A percentile compares a stretch with the other conserved stretches of the same genome.
phyloP scores from a whole-genome alignment of 139 green algal genomes.

The Coccomyxa sp. region DNA sequence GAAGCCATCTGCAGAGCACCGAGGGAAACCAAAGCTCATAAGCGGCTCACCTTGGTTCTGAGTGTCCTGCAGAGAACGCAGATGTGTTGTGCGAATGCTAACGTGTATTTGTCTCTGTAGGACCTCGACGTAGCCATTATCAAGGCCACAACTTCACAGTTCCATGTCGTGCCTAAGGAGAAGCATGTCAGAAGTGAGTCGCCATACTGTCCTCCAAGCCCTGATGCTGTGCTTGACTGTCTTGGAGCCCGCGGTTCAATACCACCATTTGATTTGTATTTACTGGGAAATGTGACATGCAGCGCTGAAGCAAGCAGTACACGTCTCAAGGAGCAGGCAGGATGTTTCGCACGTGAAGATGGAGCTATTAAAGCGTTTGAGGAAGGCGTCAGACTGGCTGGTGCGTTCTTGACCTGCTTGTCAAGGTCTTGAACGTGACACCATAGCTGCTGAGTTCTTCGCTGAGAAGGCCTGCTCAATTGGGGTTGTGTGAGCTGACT shows the following conservation, averaged over 20 bases:
- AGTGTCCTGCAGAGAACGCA: neutral
- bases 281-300: neutral
- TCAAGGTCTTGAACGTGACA: neutral
- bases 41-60: too few relatives aligned
- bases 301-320: slow-evolving; percentile 33
- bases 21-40: too few relatives aligned
- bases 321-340: neutral
- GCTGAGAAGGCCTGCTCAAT: too few relatives aligned
- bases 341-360: slow-evolving; percentile 31
- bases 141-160: slow-evolving; percentile 88
- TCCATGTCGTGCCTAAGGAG: slow-evolving; percentile 88
- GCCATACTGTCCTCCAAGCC: neutral
- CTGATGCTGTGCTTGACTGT: too few relatives aligned
- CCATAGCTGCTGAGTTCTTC: too few relatives aligned
- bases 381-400: slow-evolving; percentile 47
- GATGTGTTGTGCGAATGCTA: neutral
- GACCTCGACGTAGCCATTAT: slow-evolving; percentile 83
- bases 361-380: slow-evolving; percentile 18
- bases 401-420: slow-evolving; percentile 10
- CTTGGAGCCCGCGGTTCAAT: too few relatives aligned
- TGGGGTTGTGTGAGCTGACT: too few relatives aligned
- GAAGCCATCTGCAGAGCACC: too few relatives aligned
- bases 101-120: slow-evolving; percentile 18
- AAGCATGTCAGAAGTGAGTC: slow-evolving; percentile 84
- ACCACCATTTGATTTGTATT: neutral